Evolutionary conservation across 805 yeast genomes (phyloP).

Genomic region (Lachancea quebecensis): DNA sequence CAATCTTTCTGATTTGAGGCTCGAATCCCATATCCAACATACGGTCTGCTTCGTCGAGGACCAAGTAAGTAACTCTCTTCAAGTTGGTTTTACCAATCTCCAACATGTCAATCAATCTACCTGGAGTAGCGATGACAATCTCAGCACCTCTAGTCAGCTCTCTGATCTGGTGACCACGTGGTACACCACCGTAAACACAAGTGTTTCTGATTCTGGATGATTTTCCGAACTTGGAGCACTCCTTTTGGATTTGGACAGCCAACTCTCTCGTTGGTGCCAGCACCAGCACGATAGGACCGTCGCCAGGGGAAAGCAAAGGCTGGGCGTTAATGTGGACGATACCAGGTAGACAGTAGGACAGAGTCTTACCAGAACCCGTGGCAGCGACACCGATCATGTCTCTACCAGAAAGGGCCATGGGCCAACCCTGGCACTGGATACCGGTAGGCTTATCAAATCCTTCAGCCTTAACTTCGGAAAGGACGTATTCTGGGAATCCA

Average conservation of each 20-base stretch:
- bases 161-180: constrained; percentile 95
- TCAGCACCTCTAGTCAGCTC: constrained; percentile 93
- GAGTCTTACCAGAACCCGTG: constrained; percentile 98
- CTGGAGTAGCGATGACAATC: constrained; percentile 96
- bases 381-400: constrained; percentile 99
- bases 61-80: constrained; percentile 93
- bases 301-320: constrained; percentile 87
- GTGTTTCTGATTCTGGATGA: constrained; percentile 92
- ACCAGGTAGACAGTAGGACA: constrained; percentile 93
- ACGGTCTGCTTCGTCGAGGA: constrained; percentile 98
- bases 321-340: constrained; percentile 98
- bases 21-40: constrained; percentile 99
- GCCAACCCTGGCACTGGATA: constrained; percentile 99
- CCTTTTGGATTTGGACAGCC: constrained; percentile 95
- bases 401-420: constrained; percentile 98
- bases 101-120: constrained; percentile 96
- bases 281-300: constrained; percentile 93
- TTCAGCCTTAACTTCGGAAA: constrained; percentile 79
- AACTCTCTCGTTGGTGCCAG: constrained; percentile 98
- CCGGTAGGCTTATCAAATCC: constrained; percentile 94
- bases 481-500: constrained; percentile 93
- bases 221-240: constrained; percentile 90
- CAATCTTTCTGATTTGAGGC: constrained; percentile 98
- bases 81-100: constrained; percentile 92
- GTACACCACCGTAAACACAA: constrained; percentile 99